These are phyloP conservation scores for Pseudogymnoascus sp. DNA, from an alignment of 2,329 filamentous ascomycete species.

Conservation along the genomic window DNA sequence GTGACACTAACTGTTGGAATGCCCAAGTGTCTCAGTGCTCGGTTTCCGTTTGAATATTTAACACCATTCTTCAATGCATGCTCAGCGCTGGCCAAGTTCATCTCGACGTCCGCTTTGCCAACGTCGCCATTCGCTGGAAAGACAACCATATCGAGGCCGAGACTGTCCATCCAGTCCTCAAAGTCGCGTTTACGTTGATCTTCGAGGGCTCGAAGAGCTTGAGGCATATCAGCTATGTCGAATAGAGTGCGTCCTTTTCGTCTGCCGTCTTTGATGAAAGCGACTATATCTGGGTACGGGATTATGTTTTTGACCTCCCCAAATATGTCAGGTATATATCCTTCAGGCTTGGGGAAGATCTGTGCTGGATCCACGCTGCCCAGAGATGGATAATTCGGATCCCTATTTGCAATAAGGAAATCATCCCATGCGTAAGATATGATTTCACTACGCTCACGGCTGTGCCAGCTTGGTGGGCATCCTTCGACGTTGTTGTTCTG, in stretches of 20 bases:
- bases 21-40: constrained; percentile 46
- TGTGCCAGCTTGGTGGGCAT: constrained; percentile 10
- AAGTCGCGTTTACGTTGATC: constrained; percentile 40
- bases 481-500: not conserved
- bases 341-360: constrained; percentile 13
- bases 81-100: constrained; percentile 25
- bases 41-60: constrained; percentile 47
- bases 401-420: constrained; percentile 12
- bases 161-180: constrained; percentile 42
- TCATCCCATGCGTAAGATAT: constrained; percentile 15
- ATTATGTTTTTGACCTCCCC: not conserved
- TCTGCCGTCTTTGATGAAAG: not conserved
- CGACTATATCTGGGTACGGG: not conserved
- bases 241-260: constrained; percentile 27
- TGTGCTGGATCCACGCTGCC: constrained; percentile 19
- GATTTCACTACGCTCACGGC: constrained; percentile 12
- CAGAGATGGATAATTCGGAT: constrained; percentile 8
- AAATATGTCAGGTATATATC: constrained; percentile 1
- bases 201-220: constrained; percentile 41
- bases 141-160: constrained; percentile 38
- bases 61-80: constrained; percentile 44
- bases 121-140: constrained; percentile 47
- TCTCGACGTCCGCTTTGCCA: constrained; percentile 41
- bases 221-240: constrained; percentile 35
- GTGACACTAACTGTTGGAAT: constrained; percentile 47